phyloP scores from a whole-genome alignment of 768 basidiomycete species.

The Terana coerulea region DNA sequence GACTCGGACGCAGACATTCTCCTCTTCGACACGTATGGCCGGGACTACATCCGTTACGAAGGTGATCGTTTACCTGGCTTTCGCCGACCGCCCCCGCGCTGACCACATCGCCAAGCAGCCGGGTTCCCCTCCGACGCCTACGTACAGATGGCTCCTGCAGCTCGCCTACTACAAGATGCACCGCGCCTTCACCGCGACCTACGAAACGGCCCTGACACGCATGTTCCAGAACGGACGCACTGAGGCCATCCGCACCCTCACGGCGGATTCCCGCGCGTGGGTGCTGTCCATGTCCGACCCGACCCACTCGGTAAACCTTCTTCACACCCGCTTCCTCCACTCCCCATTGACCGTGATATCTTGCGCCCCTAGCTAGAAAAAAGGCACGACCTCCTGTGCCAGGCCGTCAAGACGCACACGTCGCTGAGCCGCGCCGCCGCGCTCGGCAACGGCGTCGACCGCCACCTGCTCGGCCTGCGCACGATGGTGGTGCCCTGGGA shows the following conservation, averaged over 20 bases:
- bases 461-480: slow-evolving; percentile 84
- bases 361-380: slow-evolving; percentile 18
- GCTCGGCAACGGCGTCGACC: slow-evolving; percentile 80
- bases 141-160: slow-evolving; percentile 88
- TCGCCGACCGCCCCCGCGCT: background rate
- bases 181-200: slow-evolving; percentile 78
- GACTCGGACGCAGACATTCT: slow-evolving; percentile 84
- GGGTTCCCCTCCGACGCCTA: slow-evolving; percentile 76
- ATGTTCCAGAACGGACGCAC: slow-evolving; percentile 86
- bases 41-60: slow-evolving; percentile 77
- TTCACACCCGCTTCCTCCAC: too few species aligned
- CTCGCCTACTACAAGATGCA: slow-evolving; percentile 85
- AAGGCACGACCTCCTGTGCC: slow-evolving; percentile 49
- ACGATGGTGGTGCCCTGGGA: slow-evolving; percentile 58
- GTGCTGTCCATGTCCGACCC: slow-evolving; percentile 72
- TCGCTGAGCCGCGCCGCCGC: slow-evolving; percentile 73
- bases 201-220: slow-evolving; percentile 89
- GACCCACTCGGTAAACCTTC: slow-evolving; percentile 38
- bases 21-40: slow-evolving; percentile 80
- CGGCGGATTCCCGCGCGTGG: slow-evolving; percentile 71
- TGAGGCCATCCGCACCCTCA: slow-evolving; percentile 80
- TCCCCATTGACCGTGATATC: background rate
- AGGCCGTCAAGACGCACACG: slow-evolving; percentile 69
- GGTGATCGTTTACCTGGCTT: slow-evolving; percentile 48
- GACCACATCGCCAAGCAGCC: slow-evolving; percentile 32